Conservation (phyloP, 2,329 filamentous ascomycete species). For the Diaporthe sp. region DNA sequence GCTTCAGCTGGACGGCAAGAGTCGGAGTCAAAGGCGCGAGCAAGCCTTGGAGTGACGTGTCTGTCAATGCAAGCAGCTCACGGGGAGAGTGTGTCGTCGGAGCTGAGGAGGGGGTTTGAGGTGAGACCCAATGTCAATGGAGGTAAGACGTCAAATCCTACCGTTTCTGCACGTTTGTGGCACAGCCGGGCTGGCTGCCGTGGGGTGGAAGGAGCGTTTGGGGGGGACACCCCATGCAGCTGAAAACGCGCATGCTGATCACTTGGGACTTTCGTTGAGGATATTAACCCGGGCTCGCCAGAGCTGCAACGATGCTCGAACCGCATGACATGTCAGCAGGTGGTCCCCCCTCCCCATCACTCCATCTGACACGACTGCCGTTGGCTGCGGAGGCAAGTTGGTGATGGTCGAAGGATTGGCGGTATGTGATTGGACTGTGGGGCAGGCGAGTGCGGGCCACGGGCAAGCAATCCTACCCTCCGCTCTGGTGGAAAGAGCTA, state of each 20-base stretch:
- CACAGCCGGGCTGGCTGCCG: conserved; percentile 25
- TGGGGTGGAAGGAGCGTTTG: neutral
- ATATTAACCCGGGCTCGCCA: neutral
- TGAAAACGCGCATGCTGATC: conserved; percentile 25
- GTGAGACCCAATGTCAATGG: conserved; percentile 2
- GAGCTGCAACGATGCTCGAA: neutral
- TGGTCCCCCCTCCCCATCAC: neutral
- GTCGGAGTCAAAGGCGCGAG: neutral
- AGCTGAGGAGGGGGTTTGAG: conserved; percentile 13
- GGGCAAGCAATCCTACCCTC: conserved; percentile 20
- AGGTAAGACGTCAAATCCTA: conserved; percentile 33
- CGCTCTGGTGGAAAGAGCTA: neutral
- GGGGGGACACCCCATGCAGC: conserved; percentile 7
- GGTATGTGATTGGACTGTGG: conserved; percentile 32
- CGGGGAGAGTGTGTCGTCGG: neutral
- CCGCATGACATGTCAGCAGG: conserved; percentile 21
- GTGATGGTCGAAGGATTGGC: conserved; percentile 33
- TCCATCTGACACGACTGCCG: conserved; percentile 10
- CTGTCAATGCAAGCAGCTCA: conserved; percentile 23
- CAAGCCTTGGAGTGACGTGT: conserved; percentile 19
- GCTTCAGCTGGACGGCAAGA: neutral
- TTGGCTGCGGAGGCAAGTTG: conserved; percentile 1
- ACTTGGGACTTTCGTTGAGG: neutral
- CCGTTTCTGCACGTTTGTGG: conserved; percentile 23
- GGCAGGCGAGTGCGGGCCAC: conserved; percentile 17